These are phyloP conservation scores for Pythium dissimile DNA, from an alignment of 352 stramenopile genomes.

Conservation along the genomic window DNA sequence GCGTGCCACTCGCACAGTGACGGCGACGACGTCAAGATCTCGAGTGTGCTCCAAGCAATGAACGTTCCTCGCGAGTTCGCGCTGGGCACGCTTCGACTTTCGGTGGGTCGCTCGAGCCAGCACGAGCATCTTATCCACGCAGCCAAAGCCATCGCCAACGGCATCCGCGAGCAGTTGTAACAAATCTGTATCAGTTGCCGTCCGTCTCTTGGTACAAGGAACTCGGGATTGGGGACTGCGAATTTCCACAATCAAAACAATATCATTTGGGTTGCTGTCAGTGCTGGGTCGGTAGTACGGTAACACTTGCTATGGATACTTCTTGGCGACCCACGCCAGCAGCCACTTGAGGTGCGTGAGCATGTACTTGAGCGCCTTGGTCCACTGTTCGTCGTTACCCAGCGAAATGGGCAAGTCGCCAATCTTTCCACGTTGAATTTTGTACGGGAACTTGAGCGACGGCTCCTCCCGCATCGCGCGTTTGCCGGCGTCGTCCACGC, in stretches of 20 bases:
- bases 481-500: constrained; percentile 80
- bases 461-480: constrained; percentile 88
- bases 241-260: constrained; percentile 3
- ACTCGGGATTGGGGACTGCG: background rate
- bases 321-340: constrained; percentile 89
- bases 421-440: constrained; percentile 88
- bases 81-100: constrained; percentile 93
- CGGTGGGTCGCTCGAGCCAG: constrained; percentile 89
- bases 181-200: background rate
- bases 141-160: constrained; percentile 73
- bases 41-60: constrained; percentile 93
- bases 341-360: constrained; percentile 90
- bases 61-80: constrained; percentile 85
- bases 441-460: constrained; percentile 88
- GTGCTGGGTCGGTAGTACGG: too few relatives aligned
- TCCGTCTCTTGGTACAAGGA: background rate
- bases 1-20: constrained; percentile 89
- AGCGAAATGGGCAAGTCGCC: constrained; percentile 85
- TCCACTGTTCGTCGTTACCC: constrained; percentile 91
- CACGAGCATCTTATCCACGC: constrained; percentile 84
- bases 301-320: constrained; percentile 50
- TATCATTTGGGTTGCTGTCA: background rate
- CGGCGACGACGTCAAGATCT: constrained; percentile 61
- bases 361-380: constrained; percentile 79
- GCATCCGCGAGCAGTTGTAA: constrained; percentile 34